Evolutionary conservation across 345 rosid species (phyloP), one percentile per base, ranked within the genome.

Genomic region (Punica granatum): DNA sequence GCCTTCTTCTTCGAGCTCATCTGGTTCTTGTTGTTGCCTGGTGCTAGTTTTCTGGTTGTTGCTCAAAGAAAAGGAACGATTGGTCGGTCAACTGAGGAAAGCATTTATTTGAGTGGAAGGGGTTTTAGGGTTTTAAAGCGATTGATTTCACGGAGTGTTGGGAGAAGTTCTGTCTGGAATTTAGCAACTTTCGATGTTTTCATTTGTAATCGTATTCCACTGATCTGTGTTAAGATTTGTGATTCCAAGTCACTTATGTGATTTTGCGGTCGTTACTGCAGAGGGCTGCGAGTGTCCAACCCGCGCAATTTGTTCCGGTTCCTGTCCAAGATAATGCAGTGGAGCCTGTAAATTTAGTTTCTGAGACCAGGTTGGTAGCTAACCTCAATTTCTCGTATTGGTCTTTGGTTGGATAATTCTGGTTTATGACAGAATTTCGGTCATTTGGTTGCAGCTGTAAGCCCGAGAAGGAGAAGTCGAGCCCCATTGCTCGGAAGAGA

Each of bases 401-500:
- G 13, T 25, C 10, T 25, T 28, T 48, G 30, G 8, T 32, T 42
- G 48, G 60, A 16, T n/a, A 1, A 21, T 46, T 51, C 15, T 28
- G 42, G 68, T 51, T 49, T 0, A 42, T 62, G 51, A 63, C 41
- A 43, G 16, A 67, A n/a, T 51, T 26, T 58, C 34, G 44, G 54
- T 35, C 12, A 36, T 59, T 61, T 59, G 15, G 37, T 60, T 59
- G 43, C 74, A 86, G 87, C 60, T 78, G 76, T 60, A 76, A 86
- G 60, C 72, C 75, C 32, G 87, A 84, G 76, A 83, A 79, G 77
- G 84, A 79, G 69, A 78, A 67, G 69, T 67, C 75, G 59, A 72
- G 77, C 73, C 74, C 69, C 70, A 72, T 75, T 74, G 30, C 75
- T 74, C 68, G 75, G 30, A 92, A 87, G 83, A 92, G 83, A 81